Conservation (phyloP, 805 yeast genomes). For the Lachancea kluyveri region DNA sequence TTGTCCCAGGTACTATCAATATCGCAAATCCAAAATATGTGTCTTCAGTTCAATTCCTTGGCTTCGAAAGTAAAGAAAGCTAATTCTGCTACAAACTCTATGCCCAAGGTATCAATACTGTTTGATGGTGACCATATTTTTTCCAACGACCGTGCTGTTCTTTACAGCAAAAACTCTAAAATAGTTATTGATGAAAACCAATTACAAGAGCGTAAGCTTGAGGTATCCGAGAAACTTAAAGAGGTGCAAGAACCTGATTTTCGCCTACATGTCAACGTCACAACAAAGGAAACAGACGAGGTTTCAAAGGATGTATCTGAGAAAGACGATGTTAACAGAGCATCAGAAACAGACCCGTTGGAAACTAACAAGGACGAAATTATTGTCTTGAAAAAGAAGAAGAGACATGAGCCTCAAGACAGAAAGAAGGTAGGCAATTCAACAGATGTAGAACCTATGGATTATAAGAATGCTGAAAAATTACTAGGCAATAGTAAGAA, state of each 20-base stretch:
- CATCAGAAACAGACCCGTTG: conserved; percentile 1
- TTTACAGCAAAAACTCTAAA: too few relatives aligned
- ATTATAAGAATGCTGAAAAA: conserved; percentile 40
- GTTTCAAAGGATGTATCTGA: conserved; percentile 4
- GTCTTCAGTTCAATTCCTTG: conserved; percentile 9
- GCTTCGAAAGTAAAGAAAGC: conserved; percentile 1
- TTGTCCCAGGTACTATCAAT: conserved; percentile 10
- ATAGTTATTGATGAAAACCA: conserved; percentile 5
- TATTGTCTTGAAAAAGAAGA: conserved; percentile 33
- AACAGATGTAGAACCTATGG: conserved; percentile 32
- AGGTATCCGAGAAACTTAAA: conserved; percentile 1
- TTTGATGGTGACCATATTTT: too few relatives aligned
- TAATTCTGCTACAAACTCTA: too few relatives aligned
- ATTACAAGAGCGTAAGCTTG: conserved; percentile 5
- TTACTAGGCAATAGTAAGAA: conserved; percentile 28
- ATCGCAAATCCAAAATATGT: conserved; percentile 16
- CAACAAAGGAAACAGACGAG: not conserved
- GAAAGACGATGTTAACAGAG: not conserved
- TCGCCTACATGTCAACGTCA: not conserved
- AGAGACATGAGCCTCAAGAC: conserved; percentile 5
- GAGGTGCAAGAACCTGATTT: not conserved
- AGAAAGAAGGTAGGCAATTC: conserved; percentile 5
- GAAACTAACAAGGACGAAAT: conserved; percentile 32
- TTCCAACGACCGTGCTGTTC: too few relatives aligned
- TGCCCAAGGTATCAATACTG: too few relatives aligned